Base-by-base conservation (phyloP, 352 stramenopile species). In the Elongisporangium senticosum region DNA sequence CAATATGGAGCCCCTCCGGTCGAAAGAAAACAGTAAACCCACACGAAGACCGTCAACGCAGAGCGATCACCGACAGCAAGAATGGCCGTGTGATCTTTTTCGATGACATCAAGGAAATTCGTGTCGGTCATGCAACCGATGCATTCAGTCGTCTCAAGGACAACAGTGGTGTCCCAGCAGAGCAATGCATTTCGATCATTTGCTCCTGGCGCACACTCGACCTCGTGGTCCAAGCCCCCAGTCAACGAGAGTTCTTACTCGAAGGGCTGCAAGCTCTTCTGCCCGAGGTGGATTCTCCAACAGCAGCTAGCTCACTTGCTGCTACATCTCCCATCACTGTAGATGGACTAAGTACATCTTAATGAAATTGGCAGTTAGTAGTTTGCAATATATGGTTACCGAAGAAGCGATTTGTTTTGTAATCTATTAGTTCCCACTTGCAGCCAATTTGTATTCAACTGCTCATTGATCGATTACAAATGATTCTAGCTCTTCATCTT, bases 121-220 rank as follows among this genome's bases (percentile, higher is more conserved):
- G 70, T n/a, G 48, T 76, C 3, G 79, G 82, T 0, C 70, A 84
- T 55, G 62, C 68, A 7, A 86, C 79, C 0, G 61, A 79, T 10
- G 79, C 77, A 23, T 89, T 92, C 62, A 19, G 63, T 47, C 51
- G 51, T 14, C 51, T 28, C 17, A 71, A 75, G n/a, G 55, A 67
- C 1, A 77, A 72, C 28, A 51, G 66, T 0, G 24, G 55, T 15
- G 73, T 69, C 17, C 47, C 59, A 7, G 55, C 68, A 0, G 69
- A 82, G 6, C 57, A 75, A 24, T 92, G 83, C 49, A 49, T 90
- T 19, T 90, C 79, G 15, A 71, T 91, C 33, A 60, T 89, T 15
- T 82, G 69, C n/a, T 54, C 67, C 17, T 83, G 71, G 72, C 71
- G 80, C 65, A 87, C 80, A 7, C 68, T 93, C 20, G 79, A 90